Evolutionary conservation across 371 early-diverging fungal genomes (phyloP), one percentile per base, ranked within the genome.

Genomic region (Mortierella sp.): DNA sequence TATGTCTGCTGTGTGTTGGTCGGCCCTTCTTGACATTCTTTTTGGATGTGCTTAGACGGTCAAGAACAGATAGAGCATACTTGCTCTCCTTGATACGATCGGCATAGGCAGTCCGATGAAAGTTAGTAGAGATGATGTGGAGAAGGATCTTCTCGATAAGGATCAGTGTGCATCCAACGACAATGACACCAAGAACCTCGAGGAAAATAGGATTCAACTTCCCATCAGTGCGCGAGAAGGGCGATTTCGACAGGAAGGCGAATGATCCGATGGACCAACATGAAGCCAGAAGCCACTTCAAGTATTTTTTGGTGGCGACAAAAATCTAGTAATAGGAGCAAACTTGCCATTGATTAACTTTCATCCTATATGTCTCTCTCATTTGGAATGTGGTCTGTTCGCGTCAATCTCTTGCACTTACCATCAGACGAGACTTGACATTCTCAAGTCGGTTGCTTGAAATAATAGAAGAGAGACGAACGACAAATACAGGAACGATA

Each of bases 1-100:
- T 68, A 49, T 79, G 67, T 0, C 81, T 68, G n/a, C 81, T 80
- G 14, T 80, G 81, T 0, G 72, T 62, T 11, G 75, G 75, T 60
- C 81, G 69, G 0, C 20, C 24, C 59, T 69, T 75, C 66, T 75
- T 80, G 20, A 62, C 59, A 45, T 58, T 61, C 54, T 72, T 80
- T 62, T 80, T 80, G 30, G 75, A 72, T 35, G 72, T 66, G 60
- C 73, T 72, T 43, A 80, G 39, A 2, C 70, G 68, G 52, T 80
- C 81, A 9, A 80, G 67, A 5, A 75, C 75, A 6, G 71, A 51
- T 10, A 89, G 71, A 8, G 87, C 84, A 68, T 86, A 79, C 72
- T 89, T 87, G 75, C 86, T 90, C 68, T 88, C 89, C 4, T 62
- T 52, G 35, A 90, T 72, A 55, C 91, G 85, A 26, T 90, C 91